Evolutionary conservation across 2,329 filamentous ascomycete species (phyloP), one percentile per base, ranked within the genome.

Genomic region (Chalaropsis ovoidea): DNA sequence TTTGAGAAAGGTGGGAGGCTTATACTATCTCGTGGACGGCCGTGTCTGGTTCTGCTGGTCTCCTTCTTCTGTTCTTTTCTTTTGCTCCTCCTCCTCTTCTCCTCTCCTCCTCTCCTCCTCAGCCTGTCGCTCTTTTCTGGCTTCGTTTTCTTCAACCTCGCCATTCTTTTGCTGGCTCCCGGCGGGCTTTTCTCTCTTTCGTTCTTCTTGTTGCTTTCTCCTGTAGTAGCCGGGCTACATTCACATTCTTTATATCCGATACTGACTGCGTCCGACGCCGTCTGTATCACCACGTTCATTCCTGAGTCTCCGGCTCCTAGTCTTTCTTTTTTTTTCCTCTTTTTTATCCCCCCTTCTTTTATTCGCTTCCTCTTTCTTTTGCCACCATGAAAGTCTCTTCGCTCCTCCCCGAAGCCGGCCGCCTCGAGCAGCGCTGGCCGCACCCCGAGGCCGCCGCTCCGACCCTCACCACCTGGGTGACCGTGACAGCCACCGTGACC

Each of bases 191-290:
- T 19, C 42, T 35, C 6, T 31, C 31, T 45, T 62, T 24, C 41
- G 13, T 62, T 49, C 47, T 49, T 31, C 39, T 49, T 62, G 52
- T 56, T 56, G 22, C 52, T 56, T 56, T 35, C 24, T 63, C 39
- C 61, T 62, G 61, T 62, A 60, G 65, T 66, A 66, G 65, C 65
- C 42, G 65, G 64, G 58, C 65, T 66, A 66, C 65, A 39, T 63
- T 66, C 22, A 47, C 13, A 4, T 35, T 62, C 42, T 62, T 41
- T 24, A 45, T 62, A 61, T 42, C 56, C 22, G 22, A n/a, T 24
- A 61, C 60, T 2, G 19, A 45, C 15, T 7, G 52, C 15, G 1
- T 56, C 39, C 22, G 61, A 19, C 31, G 61, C 17, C 42, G 42
- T n/a, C 27, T 1, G 52, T 35, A 56, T 56, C 52, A 7, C 52